Conservation (phyloP, 495 filamentous ascomycete genomes). For the Lasiosphaeria hispida region DNA sequence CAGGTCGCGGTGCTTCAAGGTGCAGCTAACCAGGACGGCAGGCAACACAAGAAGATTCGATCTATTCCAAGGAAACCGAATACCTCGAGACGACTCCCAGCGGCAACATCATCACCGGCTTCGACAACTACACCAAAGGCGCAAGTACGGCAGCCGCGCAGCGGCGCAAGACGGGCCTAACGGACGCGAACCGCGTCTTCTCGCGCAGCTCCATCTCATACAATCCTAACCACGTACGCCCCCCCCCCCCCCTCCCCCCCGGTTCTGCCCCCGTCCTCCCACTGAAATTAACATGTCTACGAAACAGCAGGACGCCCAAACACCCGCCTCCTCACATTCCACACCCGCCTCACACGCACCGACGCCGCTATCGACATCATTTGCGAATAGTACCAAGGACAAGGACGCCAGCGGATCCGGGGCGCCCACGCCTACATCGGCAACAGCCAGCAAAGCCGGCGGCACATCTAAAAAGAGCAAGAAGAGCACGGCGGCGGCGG, state of each 20-base stretch:
- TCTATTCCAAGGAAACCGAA: slow-evolving; percentile 75
- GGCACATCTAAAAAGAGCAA: slow-evolving; percentile 41
- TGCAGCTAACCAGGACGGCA: slow-evolving; percentile 10
- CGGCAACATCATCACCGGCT: slow-evolving; percentile 95
- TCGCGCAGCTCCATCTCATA: slow-evolving; percentile 59
- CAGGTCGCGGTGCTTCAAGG: not conserved
- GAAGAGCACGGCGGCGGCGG: slow-evolving; percentile 26
- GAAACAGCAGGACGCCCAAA: slow-evolving; percentile 35
- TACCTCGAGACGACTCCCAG: slow-evolving; percentile 88
- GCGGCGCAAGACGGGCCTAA: slow-evolving; percentile 49
- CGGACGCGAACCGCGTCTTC: slow-evolving; percentile 56
- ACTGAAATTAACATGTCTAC: not conserved
- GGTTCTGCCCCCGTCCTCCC: too few relatives aligned
- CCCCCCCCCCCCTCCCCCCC: not conserved
- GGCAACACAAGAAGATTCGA: slow-evolving; percentile 66
- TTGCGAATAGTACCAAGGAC: slow-evolving; percentile 30
- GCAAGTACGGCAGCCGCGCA: slow-evolving; percentile 45
- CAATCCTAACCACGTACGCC: slow-evolving; percentile 44
- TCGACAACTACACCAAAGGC: slow-evolving; percentile 96
- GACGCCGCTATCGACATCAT: slow-evolving; percentile 48
- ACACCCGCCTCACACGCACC: slow-evolving; percentile 44
- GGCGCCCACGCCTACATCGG: slow-evolving; percentile 46
- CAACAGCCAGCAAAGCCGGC: slow-evolving; percentile 32
- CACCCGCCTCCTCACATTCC: slow-evolving; percentile 35
- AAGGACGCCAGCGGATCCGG: slow-evolving; percentile 37